These are phyloP conservation scores for Musa troglodytarum DNA, from an alignment of 176 grass and related monocot genomes.

Conservation along the genomic window DNA sequence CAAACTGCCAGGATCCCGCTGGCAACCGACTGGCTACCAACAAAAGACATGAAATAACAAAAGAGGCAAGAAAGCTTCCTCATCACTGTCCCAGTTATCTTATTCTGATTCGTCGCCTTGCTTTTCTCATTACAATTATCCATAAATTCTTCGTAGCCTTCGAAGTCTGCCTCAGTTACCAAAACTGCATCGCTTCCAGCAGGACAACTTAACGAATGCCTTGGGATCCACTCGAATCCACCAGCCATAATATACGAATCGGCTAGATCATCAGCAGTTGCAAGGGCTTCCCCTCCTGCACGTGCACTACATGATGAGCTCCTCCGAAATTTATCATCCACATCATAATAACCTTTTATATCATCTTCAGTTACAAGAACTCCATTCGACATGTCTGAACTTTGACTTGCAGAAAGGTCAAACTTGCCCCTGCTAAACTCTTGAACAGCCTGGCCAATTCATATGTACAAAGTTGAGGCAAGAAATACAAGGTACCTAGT, in stretches of 20 bases:
- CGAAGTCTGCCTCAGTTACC: constrained; percentile 76
- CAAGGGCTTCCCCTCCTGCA: too few relatives aligned
- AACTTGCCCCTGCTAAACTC: constrained; percentile 38
- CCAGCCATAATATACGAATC: too few relatives aligned
- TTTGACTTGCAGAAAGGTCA: constrained; percentile 27
- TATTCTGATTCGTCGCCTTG: constrained; percentile 18
- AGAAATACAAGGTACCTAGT: background rate
- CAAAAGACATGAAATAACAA: constrained; percentile 49
- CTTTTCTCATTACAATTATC: constrained; percentile 18
- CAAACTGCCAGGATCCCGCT: constrained; percentile 42
- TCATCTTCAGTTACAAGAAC: background rate
- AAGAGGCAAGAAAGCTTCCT: constrained; percentile 71
- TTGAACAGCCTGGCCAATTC: constrained; percentile 55
- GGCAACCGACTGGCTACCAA: constrained; percentile 34
- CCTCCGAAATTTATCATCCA: background rate
- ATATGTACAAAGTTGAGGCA: background rate
- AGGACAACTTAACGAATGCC: background rate
- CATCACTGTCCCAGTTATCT: constrained; percentile 37
- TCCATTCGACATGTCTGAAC: constrained; percentile 14
- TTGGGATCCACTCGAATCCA: background rate
- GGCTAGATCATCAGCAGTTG: too few relatives aligned
- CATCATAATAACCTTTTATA: background rate
- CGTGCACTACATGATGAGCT: background rate
- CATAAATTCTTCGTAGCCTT: constrained; percentile 54
- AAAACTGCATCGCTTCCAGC: constrained; percentile 21